Base-by-base conservation (phyloP, 768 basidiomycete genomes). In the Lentinula lateritia region DNA sequence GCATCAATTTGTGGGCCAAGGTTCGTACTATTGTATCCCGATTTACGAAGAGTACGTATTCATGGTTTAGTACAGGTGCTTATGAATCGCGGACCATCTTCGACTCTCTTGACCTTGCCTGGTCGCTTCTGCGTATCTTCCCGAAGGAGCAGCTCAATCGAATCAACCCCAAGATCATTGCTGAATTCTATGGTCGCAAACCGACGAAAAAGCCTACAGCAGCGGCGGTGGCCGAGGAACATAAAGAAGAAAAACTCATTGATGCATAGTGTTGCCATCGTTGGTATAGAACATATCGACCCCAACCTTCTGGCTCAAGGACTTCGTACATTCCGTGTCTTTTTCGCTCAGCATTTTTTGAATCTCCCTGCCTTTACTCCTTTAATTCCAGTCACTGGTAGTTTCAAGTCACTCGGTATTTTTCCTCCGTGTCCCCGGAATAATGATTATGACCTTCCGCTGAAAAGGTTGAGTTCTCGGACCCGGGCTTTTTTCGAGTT, bases 61-160 rank as follows among this genome's bases (percentile, higher is more conserved):
- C 20, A 38, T n/a, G 16, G 6, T 41, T 54, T 46, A 41, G 23
- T 43, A 61, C 69, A 95, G 93, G 94, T 60, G 83, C 92, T 34
- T 96, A 96, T 75, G 97, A 98, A 76, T 89, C 95, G 52, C 87
- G 97, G 62, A 93, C 92, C 56, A 90, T 99, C 76, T 97, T 97
- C 72, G 96, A 99, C 69, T 95, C 94, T 55, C 84, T 99, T 48
- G 97, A 99, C 76, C 82, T 98, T 60, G 97, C 95, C 20, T 99
- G 97, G 97, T 89, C 90, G 23, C 76, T 99, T 57, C 82, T 99
- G 66, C 90, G 97, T 66, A 96, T 96, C 72, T 99, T 98, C 92
- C 97, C 97, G 63, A 95, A 95, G 76, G 96, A 98, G 77, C 92
- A 94, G 75, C 83, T 98, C 66, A 98, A 98, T 80, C 92, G 95